phyloP scores from a whole-genome alignment of 768 basidiomycete species.

The Boletellus ananiceps region DNA sequence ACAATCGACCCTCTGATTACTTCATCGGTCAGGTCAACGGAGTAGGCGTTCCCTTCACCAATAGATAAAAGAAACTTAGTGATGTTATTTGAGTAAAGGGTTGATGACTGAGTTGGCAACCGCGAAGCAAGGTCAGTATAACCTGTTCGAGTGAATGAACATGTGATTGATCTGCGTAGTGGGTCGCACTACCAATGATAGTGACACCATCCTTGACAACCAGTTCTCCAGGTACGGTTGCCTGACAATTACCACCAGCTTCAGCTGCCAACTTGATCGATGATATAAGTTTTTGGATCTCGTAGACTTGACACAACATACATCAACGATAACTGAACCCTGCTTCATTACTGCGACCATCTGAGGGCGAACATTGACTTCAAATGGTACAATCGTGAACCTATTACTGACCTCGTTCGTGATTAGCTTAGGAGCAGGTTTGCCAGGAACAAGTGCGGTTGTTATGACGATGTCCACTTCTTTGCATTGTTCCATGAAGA shows the following conservation, averaged over 20 bases:
- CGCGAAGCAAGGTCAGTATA: slow-evolving; percentile 86
- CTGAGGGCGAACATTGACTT: slow-evolving; percentile 22
- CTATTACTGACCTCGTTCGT: slow-evolving; percentile 49
- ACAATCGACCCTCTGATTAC: slow-evolving; percentile 80
- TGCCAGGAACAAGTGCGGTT: slow-evolving; percentile 83
- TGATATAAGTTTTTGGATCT: slow-evolving; percentile 12
- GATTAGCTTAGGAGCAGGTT: slow-evolving; percentile 82
- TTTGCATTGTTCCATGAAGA: slow-evolving; percentile 84
- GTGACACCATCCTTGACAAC: slow-evolving; percentile 71
- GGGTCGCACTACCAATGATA: slow-evolving; percentile 54
- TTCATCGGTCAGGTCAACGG: slow-evolving; percentile 74
- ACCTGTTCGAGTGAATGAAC: slow-evolving; percentile 37
- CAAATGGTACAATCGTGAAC: neutral
- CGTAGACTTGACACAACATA: slow-evolving; percentile 12
- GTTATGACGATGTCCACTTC: slow-evolving; percentile 89
- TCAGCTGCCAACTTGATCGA: slow-evolving; percentile 56
- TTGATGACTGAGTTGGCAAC: slow-evolving; percentile 84
- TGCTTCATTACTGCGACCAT: slow-evolving; percentile 92
- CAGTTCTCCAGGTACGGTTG: slow-evolving; percentile 74
- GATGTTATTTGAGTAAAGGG: slow-evolving; percentile 88
- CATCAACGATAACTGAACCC: slow-evolving; percentile 83
- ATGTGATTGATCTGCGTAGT: slow-evolving; percentile 1
- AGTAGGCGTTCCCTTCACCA: slow-evolving; percentile 56
- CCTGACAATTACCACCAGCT: slow-evolving; percentile 86
- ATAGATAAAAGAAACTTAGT: slow-evolving; percentile 85